phyloP scores from a whole-genome alignment of 139 green algal genomes.

The Haematococcus lacustris region DNA sequence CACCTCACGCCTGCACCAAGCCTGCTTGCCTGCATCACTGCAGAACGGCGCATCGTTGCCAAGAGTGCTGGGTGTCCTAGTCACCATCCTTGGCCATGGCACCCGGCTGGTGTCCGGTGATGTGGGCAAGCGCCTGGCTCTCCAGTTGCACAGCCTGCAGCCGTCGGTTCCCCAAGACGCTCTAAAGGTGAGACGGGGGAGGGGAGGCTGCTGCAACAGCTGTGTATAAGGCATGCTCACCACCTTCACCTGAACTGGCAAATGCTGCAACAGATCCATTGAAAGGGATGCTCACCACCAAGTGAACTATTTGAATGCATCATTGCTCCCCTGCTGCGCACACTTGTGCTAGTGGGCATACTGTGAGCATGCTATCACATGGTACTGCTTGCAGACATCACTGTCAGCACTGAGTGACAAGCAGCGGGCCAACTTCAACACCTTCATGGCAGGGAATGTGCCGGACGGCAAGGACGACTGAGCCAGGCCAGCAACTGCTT shows the following conservation, averaged over 20 bases:
- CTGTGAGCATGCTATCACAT: neutral
- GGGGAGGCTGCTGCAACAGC: neutral
- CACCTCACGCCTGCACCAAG: neutral
- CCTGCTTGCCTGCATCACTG: conserved; percentile 8
- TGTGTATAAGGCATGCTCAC: neutral
- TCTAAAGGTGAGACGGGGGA: neutral
- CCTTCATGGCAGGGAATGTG: neutral
- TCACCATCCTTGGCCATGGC: conserved; percentile 28
- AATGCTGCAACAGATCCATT: neutral
- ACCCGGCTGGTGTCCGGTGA: conserved; percentile 23
- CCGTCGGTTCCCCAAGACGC: conserved; percentile 2
- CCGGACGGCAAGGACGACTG: conserved; percentile 1
- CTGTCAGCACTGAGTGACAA: neutral
- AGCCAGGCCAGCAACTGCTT: no score
- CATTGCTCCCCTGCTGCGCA: neutral
- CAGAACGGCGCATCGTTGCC: conserved; percentile 53
- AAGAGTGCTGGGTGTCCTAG: conserved; percentile 27
- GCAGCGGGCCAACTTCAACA: neutral
- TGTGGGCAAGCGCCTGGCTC: conserved; percentile 21
- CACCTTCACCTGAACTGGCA: neutral
- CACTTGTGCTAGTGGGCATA: neutral
- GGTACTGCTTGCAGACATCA: neutral
- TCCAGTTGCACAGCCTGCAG: conserved; percentile 23
- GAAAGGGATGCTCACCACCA: neutral
- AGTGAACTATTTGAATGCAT: neutral